Conservation (phyloP, 1,139 yeast genomes). For the Candida mesenterica region DNA sequence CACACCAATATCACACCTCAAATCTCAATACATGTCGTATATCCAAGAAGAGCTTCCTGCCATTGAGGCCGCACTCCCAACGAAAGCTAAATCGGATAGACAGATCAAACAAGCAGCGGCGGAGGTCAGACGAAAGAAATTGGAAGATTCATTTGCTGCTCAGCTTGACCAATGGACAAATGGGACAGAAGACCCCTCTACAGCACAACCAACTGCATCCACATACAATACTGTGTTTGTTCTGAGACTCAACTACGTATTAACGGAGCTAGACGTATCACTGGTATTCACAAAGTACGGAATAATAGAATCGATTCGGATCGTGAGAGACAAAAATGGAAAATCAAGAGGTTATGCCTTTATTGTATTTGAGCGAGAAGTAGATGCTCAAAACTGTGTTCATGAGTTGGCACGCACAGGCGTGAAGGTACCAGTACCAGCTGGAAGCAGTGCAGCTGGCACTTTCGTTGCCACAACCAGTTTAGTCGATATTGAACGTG, state of each 20-base stretch:
- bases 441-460: conserved; percentile 23
- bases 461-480: conserved; percentile 27
- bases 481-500: conserved; percentile 82
- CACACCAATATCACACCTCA: conserved; percentile 48
- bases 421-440: conserved; percentile 23
- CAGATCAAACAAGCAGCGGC: conserved; percentile 11
- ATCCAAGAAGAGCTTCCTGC: conserved; percentile 30
- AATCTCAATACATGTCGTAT: conserved; percentile 34
- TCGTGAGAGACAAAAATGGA: conserved; percentile 59
- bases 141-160: conserved; percentile 28
- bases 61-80: conserved; percentile 24
- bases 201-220: conserved; percentile 50
- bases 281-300: conserved; percentile 66
- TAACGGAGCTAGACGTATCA: conserved; percentile 70
- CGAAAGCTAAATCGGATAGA: conserved; percentile 1
- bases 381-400: conserved; percentile 59
- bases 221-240: conserved; percentile 80
- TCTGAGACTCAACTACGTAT: conserved; percentile 62
- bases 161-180: conserved; percentile 44
- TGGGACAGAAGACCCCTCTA: neutral
- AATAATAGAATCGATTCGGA: conserved; percentile 61
- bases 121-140: conserved; percentile 4
- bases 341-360: conserved; percentile 84
- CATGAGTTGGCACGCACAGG: conserved; percentile 57
- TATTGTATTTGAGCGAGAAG: conserved; percentile 62